Percentiles rank a stretch among this genome's conserved stretches.
Evolutionary conservation across 768 basidiomycete genomes (phyloP).

Genomic region (Trametes elegans): DNA sequence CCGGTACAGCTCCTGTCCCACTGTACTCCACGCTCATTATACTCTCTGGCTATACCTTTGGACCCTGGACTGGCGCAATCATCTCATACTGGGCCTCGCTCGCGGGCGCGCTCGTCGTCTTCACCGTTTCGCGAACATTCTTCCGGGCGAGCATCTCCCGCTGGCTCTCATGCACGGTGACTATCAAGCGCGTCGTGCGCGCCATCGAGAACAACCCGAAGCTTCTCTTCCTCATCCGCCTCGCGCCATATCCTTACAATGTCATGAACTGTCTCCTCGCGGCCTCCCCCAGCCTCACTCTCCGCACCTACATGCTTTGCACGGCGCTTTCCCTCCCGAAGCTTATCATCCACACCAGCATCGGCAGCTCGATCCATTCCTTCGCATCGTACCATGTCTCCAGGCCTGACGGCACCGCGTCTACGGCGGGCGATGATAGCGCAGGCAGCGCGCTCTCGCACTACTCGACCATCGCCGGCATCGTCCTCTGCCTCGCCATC

Average conservation of each 20-base stretch:
- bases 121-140: constrained; percentile 72
- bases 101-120: constrained; percentile 80
- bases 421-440: constrained; percentile 33
- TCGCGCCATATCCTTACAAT: constrained; percentile 92
- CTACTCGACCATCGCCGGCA: constrained; percentile 67
- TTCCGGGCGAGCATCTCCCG: constrained; percentile 67
- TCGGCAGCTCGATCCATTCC: constrained; percentile 84
- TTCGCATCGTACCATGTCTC: constrained; percentile 63
- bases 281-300: constrained; percentile 76
- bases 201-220: constrained; percentile 87
- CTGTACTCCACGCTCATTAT: constrained; percentile 93
- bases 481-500: constrained; percentile 68
- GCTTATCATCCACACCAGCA: constrained; percentile 85
- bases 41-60: constrained; percentile 89
- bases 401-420: constrained; percentile 22
- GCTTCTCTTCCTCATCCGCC: constrained; percentile 86
- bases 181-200: constrained; percentile 76
- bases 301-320: constrained; percentile 75
- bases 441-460: constrained; percentile 49
- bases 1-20: constrained; percentile 72
- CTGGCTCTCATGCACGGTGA: constrained; percentile 68
- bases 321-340: constrained; percentile 87
- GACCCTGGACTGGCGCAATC: constrained; percentile 77
- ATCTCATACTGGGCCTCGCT: constrained; percentile 88
- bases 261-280: constrained; percentile 95